Evolutionary conservation across 1,139 yeast species (phyloP).

Genomic region (Candida glucosophila): DNA sequence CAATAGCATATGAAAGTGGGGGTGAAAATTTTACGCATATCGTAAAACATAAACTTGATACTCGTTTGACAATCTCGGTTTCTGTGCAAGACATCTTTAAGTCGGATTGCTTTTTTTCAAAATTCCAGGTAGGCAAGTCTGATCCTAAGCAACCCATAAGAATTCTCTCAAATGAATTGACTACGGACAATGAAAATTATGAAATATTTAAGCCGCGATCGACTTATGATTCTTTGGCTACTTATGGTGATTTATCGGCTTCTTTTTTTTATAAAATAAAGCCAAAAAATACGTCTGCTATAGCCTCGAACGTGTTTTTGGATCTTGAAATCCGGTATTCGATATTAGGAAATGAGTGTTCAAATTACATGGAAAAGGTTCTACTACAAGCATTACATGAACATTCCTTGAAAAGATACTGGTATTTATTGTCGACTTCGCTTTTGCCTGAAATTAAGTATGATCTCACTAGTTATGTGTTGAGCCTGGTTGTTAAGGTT

Average conservation of each 20-base stretch:
- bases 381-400: slow-evolving; percentile 7
- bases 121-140: slow-evolving; percentile 59
- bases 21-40: slow-evolving; percentile 15
- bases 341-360: slow-evolving; percentile 37
- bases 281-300: slow-evolving; percentile 11
- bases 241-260: slow-evolving; percentile 65
- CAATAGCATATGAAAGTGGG: slow-evolving; percentile 19
- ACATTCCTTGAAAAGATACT: slow-evolving; percentile 8
- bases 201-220: slow-evolving; percentile 19
- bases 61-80: slow-evolving; percentile 52
- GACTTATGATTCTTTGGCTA: slow-evolving; percentile 25
- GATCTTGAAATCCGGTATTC: slow-evolving; percentile 37
- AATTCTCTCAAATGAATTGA: slow-evolving; percentile 35
- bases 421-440: slow-evolving; percentile 18
- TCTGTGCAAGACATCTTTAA: slow-evolving; percentile 73
- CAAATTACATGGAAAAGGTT: slow-evolving; percentile 8
- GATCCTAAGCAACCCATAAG: slow-evolving; percentile 46
- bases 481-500: slow-evolving; percentile 17
- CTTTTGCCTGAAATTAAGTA: slow-evolving; percentile 19
- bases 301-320: slow-evolving; percentile 26
- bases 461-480: slow-evolving; percentile 32
- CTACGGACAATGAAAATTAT: slow-evolving; percentile 28
- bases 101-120: slow-evolving; percentile 47
- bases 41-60: slow-evolving; percentile 31
- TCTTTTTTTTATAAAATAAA: slow-evolving; percentile 49